A percentile compares a stretch with the other conserved stretches of the same genome.
Evolutionary conservation across 192 early-diverging fungal species (phyloP).

Genomic region (Entomortierella parvispora): DNA sequence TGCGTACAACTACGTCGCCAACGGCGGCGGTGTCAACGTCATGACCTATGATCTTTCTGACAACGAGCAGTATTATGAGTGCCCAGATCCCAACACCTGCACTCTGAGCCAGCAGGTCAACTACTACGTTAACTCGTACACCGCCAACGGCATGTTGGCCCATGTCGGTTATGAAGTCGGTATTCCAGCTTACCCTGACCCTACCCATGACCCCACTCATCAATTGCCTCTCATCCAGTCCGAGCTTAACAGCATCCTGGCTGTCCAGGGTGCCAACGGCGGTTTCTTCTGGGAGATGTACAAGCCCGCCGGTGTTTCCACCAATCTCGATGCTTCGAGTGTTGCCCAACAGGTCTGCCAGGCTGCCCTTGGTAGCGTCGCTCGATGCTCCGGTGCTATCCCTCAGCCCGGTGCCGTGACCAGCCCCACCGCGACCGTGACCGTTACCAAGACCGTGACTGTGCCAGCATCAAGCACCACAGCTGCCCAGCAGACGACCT

Average conservation of each 20-base stretch:
- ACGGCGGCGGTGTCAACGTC: constrained; percentile 42
- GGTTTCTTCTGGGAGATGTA: constrained; percentile 54
- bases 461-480: constrained; percentile 6
- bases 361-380: constrained; percentile 35
- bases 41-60: constrained; percentile 50
- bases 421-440: not conserved
- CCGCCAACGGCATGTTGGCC: constrained; percentile 30
- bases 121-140: constrained; percentile 50
- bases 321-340: constrained; percentile 28
- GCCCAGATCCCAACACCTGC: constrained; percentile 34
- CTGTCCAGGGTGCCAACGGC: constrained; percentile 24
- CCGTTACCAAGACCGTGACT: not conserved
- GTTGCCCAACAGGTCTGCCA: constrained; percentile 50
- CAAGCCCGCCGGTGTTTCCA: constrained; percentile 16
- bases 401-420: constrained; percentile 13
- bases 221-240: constrained; percentile 45
- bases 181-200: constrained; percentile 46
- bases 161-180: constrained; percentile 47
- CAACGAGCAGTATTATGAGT: constrained; percentile 43
- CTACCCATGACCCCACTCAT: constrained; percentile 35
- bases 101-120: constrained; percentile 34
- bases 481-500: constrained; percentile 5
- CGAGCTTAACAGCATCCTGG: constrained; percentile 31
- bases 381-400: constrained; percentile 46
- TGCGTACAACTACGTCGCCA: constrained; percentile 28